A percentile compares a stretch with the other conserved stretches of the same genome.
Evolutionary conservation across 257 asterid species (phyloP).

Genomic region (Solanum pimpinellifolium): DNA sequence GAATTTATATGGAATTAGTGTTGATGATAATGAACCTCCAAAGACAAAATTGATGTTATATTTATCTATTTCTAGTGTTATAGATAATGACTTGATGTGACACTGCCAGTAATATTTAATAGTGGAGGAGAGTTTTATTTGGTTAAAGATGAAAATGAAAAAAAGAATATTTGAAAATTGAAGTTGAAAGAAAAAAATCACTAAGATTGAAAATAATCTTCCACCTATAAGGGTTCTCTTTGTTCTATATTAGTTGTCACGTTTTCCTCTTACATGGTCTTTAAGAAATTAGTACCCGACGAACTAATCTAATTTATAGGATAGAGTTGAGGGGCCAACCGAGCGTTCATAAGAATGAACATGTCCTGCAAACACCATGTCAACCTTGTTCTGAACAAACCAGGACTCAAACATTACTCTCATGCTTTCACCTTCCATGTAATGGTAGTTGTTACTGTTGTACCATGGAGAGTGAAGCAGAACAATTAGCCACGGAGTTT

Average conservation of each 20-base stretch:
- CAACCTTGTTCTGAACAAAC: conserved; percentile 41
- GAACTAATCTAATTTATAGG: neutral
- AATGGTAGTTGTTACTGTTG: conserved; percentile 34
- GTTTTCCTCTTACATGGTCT: neutral
- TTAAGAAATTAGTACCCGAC: neutral
- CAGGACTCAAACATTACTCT: conserved; percentile 37
- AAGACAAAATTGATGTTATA: neutral
- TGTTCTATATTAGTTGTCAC: neutral
- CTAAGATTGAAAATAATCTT: neutral
- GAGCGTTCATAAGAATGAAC: conserved; percentile 48
- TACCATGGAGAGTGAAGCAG: conserved; percentile 36
- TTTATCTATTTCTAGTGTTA: neutral
- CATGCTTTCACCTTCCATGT: conserved; percentile 53
- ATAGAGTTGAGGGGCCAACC: conserved; percentile 4
- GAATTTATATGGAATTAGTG: neutral
- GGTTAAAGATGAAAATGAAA: neutral
- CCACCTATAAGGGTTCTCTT: neutral
- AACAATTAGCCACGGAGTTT: conserved; percentile 47
- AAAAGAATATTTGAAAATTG: neutral
- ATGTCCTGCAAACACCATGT: conserved; percentile 41
- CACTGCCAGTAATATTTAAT: neutral
- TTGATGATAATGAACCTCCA: neutral
- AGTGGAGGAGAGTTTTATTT: neutral
- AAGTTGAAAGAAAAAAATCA: neutral
- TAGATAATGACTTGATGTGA: neutral